These are phyloP conservation scores for Botrytis fabae DNA, from an alignment of 2,329 filamentous ascomycete species.

Conservation along the genomic window DNA sequence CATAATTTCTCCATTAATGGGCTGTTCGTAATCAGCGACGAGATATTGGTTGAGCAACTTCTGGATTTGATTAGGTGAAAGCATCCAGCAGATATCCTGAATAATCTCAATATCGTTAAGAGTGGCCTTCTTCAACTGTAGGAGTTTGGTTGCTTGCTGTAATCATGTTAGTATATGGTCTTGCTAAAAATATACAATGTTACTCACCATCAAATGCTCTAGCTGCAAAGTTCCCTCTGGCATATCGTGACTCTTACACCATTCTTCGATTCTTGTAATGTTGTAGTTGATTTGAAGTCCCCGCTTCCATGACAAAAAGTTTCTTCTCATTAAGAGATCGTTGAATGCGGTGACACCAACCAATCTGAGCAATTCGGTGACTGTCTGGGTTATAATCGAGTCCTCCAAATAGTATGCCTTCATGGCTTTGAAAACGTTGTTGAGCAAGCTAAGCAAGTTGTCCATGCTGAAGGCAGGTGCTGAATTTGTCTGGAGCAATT, in stretches of 20 bases:
- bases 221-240: constrained; percentile 95
- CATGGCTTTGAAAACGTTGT: constrained; percentile 98
- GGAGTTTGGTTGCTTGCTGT: constrained; percentile 93
- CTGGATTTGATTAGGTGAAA: constrained; percentile 98
- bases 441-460: constrained; percentile 90
- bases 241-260: constrained; percentile 99
- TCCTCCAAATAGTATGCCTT: constrained; percentile 98
- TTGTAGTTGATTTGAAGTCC: constrained; percentile 99
- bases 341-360: constrained; percentile 99
- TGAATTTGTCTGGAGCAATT: constrained; percentile 87
- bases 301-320: constrained; percentile 99
- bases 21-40: constrained; percentile 97
- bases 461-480: constrained; percentile 99
- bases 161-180: constrained; percentile 39
- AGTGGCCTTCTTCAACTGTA: constrained; percentile 98
- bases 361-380: constrained; percentile 87
- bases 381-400: constrained; percentile 90
- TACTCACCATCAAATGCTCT: constrained; percentile 89
- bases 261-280: constrained; percentile 98
- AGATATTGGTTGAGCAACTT: constrained; percentile 98
- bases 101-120: constrained; percentile 99
- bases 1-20: constrained; percentile 99
- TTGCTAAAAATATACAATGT: not conserved
- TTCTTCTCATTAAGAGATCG: constrained; percentile 93
- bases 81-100: constrained; percentile 99